These are phyloP conservation scores for Phaseolus coccineus DNA, from an alignment of 331 rosid species.

Conservation along the genomic window DNA sequence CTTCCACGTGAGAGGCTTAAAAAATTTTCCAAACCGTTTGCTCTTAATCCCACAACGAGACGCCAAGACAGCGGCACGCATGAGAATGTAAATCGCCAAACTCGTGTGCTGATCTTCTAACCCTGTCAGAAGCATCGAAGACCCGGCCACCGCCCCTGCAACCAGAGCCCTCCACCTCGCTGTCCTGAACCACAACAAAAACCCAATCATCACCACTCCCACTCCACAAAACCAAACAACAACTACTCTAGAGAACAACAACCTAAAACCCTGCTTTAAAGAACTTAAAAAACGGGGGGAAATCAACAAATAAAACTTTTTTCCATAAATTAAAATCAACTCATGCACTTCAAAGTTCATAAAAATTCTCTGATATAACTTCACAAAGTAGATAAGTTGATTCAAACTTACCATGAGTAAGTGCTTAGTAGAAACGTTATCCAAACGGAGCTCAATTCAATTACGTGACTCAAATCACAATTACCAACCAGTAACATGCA, in stretches of 20 bases:
- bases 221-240: conserved; percentile 9
- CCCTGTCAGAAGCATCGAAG: conserved; percentile 90
- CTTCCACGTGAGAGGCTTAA: conserved; percentile 97
- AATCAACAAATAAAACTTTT: neutral
- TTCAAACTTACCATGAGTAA: neutral
- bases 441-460: neutral
- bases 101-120: conserved; percentile 81
- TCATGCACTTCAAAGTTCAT: neutral
- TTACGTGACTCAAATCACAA: neutral
- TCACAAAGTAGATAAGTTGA: neutral
- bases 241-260: neutral
- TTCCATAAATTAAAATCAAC: neutral
- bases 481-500: neutral
- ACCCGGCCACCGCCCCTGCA: conserved; percentile 95
- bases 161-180: conserved; percentile 89
- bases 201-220: conserved; percentile 39
- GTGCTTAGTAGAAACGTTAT: neutral
- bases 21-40: conserved; percentile 77
- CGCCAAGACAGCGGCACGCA: conserved; percentile 95
- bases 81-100: conserved; percentile 88
- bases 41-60: conserved; percentile 96
- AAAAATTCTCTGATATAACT: neutral
- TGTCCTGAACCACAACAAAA: conserved; percentile 78
- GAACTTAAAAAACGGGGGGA: neutral
- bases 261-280: neutral